Conservation (phyloP, 1,139 yeast genomes). For the Zygosaccharomyces pseudobailii region DNA sequence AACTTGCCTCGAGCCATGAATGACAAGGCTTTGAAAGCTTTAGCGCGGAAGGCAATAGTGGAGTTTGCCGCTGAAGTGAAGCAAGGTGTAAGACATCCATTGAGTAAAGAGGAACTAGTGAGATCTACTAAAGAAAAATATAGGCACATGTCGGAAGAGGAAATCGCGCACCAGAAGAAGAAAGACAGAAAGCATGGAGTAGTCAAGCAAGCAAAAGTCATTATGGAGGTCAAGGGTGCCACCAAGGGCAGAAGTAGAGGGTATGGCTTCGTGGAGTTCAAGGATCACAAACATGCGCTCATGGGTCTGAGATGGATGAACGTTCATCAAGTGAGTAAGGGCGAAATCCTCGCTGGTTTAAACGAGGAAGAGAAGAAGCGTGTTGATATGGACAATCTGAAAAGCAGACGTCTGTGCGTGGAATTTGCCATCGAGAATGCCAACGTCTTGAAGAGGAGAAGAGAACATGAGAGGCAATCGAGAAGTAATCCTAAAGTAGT, state of each 20-base stretch:
- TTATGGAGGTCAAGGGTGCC: slow-evolving; percentile 88
- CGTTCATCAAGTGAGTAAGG: slow-evolving; percentile 75
- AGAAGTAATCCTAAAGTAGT: slow-evolving; percentile 39
- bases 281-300: slow-evolving; percentile 88
- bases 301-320: slow-evolving; percentile 98
- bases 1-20: slow-evolving; percentile 91
- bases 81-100: slow-evolving; percentile 68
- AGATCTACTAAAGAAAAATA: slow-evolving; percentile 71
- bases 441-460: slow-evolving; percentile 84
- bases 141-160: slow-evolving; percentile 43
- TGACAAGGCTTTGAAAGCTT: slow-evolving; percentile 79
- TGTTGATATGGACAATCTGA: slow-evolving; percentile 47
- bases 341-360: slow-evolving; percentile 69
- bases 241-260: slow-evolving; percentile 92
- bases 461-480: slow-evolving; percentile 55
- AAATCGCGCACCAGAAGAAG: slow-evolving; percentile 42
- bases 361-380: slow-evolving; percentile 61
- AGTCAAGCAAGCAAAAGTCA: slow-evolving; percentile 87
- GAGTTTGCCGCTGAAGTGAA: slow-evolving; percentile 92
- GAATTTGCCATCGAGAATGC: slow-evolving; percentile 97
- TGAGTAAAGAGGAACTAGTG: slow-evolving; percentile 81
- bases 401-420: slow-evolving; percentile 75
- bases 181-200: slow-evolving; percentile 80
- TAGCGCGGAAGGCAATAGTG: slow-evolving; percentile 92
- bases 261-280: slow-evolving; percentile 89